Evolutionary conservation across 371 early-diverging fungal genomes (phyloP).

Genomic region (Mucor lusitanicus): DNA sequence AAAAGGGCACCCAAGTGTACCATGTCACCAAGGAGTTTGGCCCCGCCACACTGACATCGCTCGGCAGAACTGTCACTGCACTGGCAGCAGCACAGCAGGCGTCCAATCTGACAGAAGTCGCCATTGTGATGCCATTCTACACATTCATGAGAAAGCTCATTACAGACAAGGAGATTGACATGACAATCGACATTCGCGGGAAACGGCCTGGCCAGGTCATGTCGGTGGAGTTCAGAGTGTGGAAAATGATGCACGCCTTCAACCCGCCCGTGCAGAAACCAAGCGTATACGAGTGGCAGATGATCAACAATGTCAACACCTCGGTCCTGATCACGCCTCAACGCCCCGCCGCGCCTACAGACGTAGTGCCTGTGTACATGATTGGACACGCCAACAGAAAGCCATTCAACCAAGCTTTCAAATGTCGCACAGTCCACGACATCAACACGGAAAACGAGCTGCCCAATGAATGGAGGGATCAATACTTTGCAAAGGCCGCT

Average conservation of each 20-base stretch:
- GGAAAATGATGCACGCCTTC: constrained; percentile 46
- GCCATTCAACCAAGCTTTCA: constrained; percentile 63
- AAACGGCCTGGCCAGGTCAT: constrained; percentile 36
- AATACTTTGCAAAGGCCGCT: constrained; percentile 65
- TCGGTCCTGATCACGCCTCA: constrained; percentile 23
- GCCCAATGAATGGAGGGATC: constrained; percentile 67
- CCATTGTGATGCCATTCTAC: constrained; percentile 66
- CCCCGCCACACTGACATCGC: constrained; percentile 56
- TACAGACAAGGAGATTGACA: constrained; percentile 32
- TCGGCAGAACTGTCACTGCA: constrained; percentile 67
- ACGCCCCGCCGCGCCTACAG: constrained; percentile 13
- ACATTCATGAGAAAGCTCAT: constrained; percentile 45
- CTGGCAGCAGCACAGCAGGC: constrained; percentile 62
- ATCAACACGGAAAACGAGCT: constrained; percentile 58
- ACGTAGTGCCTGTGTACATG: constrained; percentile 55
- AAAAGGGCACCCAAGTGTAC: constrained; percentile 52
- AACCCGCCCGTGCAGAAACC: constrained; percentile 33
- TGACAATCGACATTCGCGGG: constrained; percentile 57
- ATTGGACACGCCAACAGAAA: constrained; percentile 60
- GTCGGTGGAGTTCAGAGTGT: constrained; percentile 50
- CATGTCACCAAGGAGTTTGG: constrained; percentile 72
- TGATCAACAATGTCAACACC: constrained; percentile 32
- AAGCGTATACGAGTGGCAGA: constrained; percentile 22
- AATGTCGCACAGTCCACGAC: constrained; percentile 37
- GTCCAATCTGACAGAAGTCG: constrained; percentile 47